Base-by-base conservation (phyloP, 1,139 yeast species). In the Taphrina communis region DNA sequence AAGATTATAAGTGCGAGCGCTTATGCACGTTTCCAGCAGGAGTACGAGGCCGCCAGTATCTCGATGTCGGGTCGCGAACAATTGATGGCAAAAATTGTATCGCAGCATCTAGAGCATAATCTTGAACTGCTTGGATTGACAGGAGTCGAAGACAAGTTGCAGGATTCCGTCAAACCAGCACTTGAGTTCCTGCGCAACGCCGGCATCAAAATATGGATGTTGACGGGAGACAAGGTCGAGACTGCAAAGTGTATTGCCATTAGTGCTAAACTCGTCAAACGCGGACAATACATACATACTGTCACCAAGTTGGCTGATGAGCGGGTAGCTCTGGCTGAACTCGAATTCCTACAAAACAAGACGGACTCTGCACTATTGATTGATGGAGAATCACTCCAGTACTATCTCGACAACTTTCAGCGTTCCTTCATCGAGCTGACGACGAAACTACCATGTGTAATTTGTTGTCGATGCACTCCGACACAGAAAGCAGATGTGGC, bases 401-500 rank as follows among this genome's bases (percentile, higher is more conserved):
- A 86, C 56, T 91, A 86, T 75, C 81, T 92, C 82, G 84, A 83
- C 60, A 82, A 85, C 74, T 87, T 82, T 77, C 82, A 83, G 71
- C 80, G 83, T 38, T 95, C 91, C 75, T 94, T 94, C 76, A 90
- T 93, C 72, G 85, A 84, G 19, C 83, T 88, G 62, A 97, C 89
- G 1, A 86, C 92, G 44, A 81, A 83, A 67, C 82, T 94, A 39
- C 97, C 99, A 0, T 90, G 97, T 0, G 98, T 95, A 19, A 86
- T 95, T 76, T 99, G 99, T 0, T 95, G 99, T 77, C 89, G 99
- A 74, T 95, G 99, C 78, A 88, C 98, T 0, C 99, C 99, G 0
- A 99, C 95, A 77, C 99, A 95, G 76, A 95, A 95, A 78, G 99
- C 99, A 0, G 98, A 95, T 76, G 90, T 95, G 66, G 97, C 99